Evolutionary conservation across 345 rosid genomes (phyloP), one percentile per base, ranked within the genome.

Genomic region (Draba incana): DNA sequence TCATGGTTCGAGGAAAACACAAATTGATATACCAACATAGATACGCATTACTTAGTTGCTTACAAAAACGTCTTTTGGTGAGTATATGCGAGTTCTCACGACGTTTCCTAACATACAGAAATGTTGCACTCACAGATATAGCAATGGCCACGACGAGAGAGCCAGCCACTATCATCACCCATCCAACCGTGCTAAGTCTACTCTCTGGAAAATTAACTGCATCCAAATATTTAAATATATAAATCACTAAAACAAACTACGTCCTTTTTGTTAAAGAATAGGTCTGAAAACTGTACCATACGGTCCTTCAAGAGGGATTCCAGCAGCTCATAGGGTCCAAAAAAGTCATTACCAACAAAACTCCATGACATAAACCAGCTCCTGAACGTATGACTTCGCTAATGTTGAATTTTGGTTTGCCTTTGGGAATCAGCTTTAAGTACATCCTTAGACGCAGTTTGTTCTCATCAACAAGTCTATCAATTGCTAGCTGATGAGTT

Each of bases 251-350:
- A 62, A 44, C 20, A 71, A 6, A 15, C 25, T 7, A 57, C 37
- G 10, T 11, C 1, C 3, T 25, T 1, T 37, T 33, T 25, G 39
- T 9, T 27, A 53, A 15, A 73, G 35, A 28, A 11, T 24, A 55
- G 55, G 14, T 76, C 23, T 25, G 41, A 35, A 54, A 54, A 16
- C 66, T 86, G n/a, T 85, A 93, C 98, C 33, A 50, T 70, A 68
- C 2, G 89, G 96, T 75, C 90, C 92, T 57, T 67, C 57, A 35
- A 88, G 86, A 57, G 92, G 89, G 79, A 85, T 80, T 85, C 85
- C 51, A 92, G 86, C 69, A 92, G 82, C 77, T 90, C 98, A 78
- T 83, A 92, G 0, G 97, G 98, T 81, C 98, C 97, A 78, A 79
- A 84, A 5, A 84, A 64, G 71, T 88, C 90, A 27, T 10, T 71